phyloP scores from a whole-genome alignment of 2,329 filamentous ascomycete species.

The Parastagonospora avenae region DNA sequence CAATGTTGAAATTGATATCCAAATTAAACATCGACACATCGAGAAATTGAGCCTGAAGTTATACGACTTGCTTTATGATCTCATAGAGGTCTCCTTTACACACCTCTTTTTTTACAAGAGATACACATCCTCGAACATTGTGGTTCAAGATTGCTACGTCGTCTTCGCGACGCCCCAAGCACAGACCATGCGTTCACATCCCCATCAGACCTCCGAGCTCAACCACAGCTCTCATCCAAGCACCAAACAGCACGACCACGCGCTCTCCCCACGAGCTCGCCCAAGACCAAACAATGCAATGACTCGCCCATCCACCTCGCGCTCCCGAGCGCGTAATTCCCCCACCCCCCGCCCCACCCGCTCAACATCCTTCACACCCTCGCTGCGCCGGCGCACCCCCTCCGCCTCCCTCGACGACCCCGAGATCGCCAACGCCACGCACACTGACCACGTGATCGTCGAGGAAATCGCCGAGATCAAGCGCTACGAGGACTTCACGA shows the following conservation, averaged over 20 bases:
- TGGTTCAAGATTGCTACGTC: too few species aligned
- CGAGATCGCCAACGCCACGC: conserved; percentile 54
- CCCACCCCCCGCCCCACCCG: conserved; percentile 21
- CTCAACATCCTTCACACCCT: conserved; percentile 57
- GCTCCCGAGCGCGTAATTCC: conserved; percentile 35
- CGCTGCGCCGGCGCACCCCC: conserved; percentile 65
- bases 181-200: conserved; percentile 1
- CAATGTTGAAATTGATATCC: background rate
- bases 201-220: background rate
- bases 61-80: background rate
- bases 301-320: conserved; percentile 50
- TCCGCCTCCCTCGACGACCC: conserved; percentile 69
- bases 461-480: conserved; percentile 98
- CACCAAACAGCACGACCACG: background rate
- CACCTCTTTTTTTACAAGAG: background rate
- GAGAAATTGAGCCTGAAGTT: background rate
- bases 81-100: background rate
- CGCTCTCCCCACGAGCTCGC: background rate
- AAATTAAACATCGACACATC: background rate
- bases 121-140: too few species aligned
- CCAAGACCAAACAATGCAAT: conserved; percentile 45
- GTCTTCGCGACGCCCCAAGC: background rate
- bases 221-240: background rate
- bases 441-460: conserved; percentile 73
- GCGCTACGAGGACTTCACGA: conserved; percentile 98